Evolutionary conservation across 441 rosid genomes (phyloP), one percentile per base, ranked within the genome.

Genomic region (Erodium trifolium): DNA sequence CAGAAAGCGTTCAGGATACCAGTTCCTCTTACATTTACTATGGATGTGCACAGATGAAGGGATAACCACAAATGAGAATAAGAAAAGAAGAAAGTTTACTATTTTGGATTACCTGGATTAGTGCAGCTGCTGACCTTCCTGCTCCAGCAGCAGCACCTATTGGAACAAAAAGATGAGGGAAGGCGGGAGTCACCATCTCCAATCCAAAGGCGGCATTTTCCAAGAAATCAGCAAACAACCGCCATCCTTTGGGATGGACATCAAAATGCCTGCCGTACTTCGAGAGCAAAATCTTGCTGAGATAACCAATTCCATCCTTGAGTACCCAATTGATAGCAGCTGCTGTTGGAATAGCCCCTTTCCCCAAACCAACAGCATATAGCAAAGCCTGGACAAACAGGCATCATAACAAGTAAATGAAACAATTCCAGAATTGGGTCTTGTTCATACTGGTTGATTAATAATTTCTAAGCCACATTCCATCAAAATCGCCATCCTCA

Each of bases 301-400:
- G 82, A 80, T 93, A 91, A 62, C 97, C 97, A 73, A 93, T 91
- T 63, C 97, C 96, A 85, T 93, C 97, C 82, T 89, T 93, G 35
- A 93, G 90, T 60, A 89, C 97, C 99, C 97, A 93, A 74, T 93
- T 91, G 65, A 93, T 86, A 39, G 97, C 96, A 78, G 97, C 99
- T 10, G 96, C 99, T 0, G 88, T 86, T 47, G 99, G 98, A 71
- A 93, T 93, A 17, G 96, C 95, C 75, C 99, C 97, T 80, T 88
- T 93, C 64, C 99, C 97, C 82, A 91, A 82, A 59, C 97, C 99
- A 80, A 91, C 88, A 69, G 97, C 97, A 85, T 89, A 93, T 66
- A 91, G 95, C 88, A 91, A 85, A 67, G 97, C 90, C 98, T 92
- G 70, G 2, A 74, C 64, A 69, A 16, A 80, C n/a, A 73, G 59